These are phyloP conservation scores for Cladosporium sp. DNA, from an alignment of 2,329 filamentous ascomycete species.

Conservation along the genomic window DNA sequence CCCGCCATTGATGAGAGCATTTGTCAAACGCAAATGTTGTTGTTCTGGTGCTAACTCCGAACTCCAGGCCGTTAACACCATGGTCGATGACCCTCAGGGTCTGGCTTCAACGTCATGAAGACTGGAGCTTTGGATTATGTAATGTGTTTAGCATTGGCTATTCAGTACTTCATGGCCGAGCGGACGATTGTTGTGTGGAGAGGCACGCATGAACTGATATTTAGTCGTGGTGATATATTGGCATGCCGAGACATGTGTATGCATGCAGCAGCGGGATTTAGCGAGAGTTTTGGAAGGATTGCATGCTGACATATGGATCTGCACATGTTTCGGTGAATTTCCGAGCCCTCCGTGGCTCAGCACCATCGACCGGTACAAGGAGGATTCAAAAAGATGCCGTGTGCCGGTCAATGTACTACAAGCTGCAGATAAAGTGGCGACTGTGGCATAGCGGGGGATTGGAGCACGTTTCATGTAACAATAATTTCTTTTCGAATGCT, in stretches of 20 bases:
- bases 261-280: background rate
- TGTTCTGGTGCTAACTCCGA: background rate
- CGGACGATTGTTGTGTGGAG: background rate
- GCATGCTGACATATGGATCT: background rate
- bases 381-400: background rate
- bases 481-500: conserved; percentile 19
- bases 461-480: background rate
- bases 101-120: background rate
- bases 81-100: background rate
- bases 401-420: background rate
- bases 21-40: conserved; percentile 5
- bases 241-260: background rate
- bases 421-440: background rate
- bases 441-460: background rate
- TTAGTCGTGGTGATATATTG: background rate
- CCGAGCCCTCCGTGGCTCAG: background rate
- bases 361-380: background rate
- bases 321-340: background rate
- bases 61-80: background rate
- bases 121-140: background rate
- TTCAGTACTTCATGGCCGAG: background rate
- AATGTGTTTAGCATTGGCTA: background rate
- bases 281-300: background rate
- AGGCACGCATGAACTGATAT: background rate
- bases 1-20: background rate